Conservation (phyloP, 768 basidiomycete species). For the Suillus clintonianus region DNA sequence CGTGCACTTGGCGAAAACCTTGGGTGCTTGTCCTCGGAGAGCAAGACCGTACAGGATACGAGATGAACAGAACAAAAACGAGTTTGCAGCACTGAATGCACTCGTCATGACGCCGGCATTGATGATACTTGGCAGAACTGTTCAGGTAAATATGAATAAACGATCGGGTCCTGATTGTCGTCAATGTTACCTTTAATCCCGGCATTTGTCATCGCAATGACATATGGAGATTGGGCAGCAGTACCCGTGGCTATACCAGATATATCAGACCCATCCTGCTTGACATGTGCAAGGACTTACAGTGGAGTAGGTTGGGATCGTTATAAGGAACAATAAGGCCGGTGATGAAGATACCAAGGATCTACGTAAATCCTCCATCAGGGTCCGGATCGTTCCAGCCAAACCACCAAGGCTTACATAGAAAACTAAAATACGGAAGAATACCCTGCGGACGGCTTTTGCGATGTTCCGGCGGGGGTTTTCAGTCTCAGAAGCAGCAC, state of each 20-base stretch:
- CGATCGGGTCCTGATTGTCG: background rate
- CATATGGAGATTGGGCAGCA: conserved; percentile 77
- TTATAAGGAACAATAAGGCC: conserved; percentile 77
- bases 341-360: conserved; percentile 67
- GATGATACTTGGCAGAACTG: conserved; percentile 63
- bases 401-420: conserved; percentile 45
- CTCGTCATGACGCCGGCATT: conserved; percentile 73
- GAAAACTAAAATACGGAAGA: conserved; percentile 79
- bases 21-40: conserved; percentile 51
- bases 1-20: conserved; percentile 50
- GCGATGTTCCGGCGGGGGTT: conserved; percentile 78
- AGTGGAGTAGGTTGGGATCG: conserved; percentile 49
- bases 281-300: conserved; percentile 21
- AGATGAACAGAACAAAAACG: conserved; percentile 55
- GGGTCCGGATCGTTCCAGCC: background rate
- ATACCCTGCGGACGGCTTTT: conserved; percentile 75
- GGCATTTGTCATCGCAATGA: conserved; percentile 72
- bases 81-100: conserved; percentile 73
- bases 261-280: conserved; percentile 15
- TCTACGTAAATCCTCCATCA: conserved; percentile 34
- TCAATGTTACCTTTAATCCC: conserved; percentile 55
- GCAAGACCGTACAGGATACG: conserved; percentile 47
- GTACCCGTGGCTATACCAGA: conserved; percentile 51
- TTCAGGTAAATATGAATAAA: conserved; percentile 6
- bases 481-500: conserved; percentile 76